Evolutionary conservation across 345 rosid species (phyloP), one percentile per base, ranked within the genome.

Genomic region (Brassica nigra): DNA sequence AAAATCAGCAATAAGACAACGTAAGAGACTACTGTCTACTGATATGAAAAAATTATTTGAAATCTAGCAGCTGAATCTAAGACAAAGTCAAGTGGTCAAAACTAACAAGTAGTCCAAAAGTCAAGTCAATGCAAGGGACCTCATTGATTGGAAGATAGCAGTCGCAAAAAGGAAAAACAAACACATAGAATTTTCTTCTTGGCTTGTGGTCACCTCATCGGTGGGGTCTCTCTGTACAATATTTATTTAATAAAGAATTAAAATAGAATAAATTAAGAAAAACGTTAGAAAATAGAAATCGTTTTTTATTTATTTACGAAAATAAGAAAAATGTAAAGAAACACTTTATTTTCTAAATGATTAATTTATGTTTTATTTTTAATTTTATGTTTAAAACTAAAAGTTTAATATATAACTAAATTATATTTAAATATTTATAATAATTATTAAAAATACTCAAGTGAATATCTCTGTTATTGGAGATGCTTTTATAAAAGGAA

Each of bases 41-140:
- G 2, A 62, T 16, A 57, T 15, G 58, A 57, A 55, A 37, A 27
- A 0, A 52, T 36, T 27, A 11, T 27, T 10, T 27, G 15, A 59
- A 59, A 23, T 7, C 1, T 23, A 9, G 15, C 8, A 20, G 12
- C 62, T 18, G 62, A 55, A 8, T 7, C 3, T 55, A 18, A 59
- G 33, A 4, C 33, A 59, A 58, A 59, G 71, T 65, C 28, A 65
- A 37, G 55, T 15, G 31, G 71, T 55, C 81, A 71, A 70, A 54
- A 14, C 33, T 54, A 33, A 36, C 20, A 44, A 31, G 47, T 6
- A 44, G 29, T 68, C 12, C 15, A 0, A 33, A 54, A 78, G 76
- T 71, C 76, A 64, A 72, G 76, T 78, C 71, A 54, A 28, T 16
- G 81, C 47, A 54, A 28, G 27, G 66, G 76, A 70, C 42, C 69